Conservation (phyloP, 2,329 filamentous ascomycete genomes). For the Passalora sequoiae region DNA sequence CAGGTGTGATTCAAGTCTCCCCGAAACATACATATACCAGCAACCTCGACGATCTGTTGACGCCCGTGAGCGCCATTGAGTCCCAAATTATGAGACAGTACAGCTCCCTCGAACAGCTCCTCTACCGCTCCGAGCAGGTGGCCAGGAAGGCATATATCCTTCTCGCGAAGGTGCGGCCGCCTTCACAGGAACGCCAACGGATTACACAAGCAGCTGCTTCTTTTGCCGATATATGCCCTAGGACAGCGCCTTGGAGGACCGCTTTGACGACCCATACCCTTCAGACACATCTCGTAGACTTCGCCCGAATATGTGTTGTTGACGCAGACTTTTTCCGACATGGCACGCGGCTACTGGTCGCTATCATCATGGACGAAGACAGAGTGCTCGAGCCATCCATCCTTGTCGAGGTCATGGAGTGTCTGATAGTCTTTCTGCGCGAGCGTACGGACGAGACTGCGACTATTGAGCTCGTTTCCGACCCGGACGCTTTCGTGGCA, state of each 20-base stretch:
- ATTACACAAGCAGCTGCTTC: conserved; percentile 53
- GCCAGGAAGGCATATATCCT: conserved; percentile 13
- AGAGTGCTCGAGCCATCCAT: conserved; percentile 11
- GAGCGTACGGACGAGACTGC: conserved; percentile 1
- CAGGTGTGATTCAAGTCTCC: conserved; percentile 25
- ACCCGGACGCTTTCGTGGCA: conserved; percentile 19
- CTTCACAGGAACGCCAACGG: conserved; percentile 38
- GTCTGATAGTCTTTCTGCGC: conserved; percentile 25
- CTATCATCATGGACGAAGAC: conserved; percentile 21
- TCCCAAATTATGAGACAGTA: conserved; percentile 77
- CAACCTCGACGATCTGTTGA: conserved; percentile 26
- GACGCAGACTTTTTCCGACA: conserved; percentile 28
- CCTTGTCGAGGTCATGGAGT: conserved; percentile 14
- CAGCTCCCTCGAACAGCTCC: conserved; percentile 72
- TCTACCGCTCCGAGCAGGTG: conserved; percentile 61
- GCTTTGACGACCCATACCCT: conserved; percentile 69
- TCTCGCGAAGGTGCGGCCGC: conserved; percentile 51
- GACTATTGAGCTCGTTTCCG: neutral
- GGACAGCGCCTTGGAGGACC: conserved; percentile 59
- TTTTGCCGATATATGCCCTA: conserved; percentile 61
- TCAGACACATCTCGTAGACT: conserved; percentile 51
- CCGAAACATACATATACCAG: conserved; percentile 24
- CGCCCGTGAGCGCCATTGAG: conserved; percentile 54
- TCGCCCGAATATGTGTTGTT: conserved; percentile 25
- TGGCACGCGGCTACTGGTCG: conserved; percentile 25